Percentiles rank a stretch among this genome's conserved stretches.
phyloP scores from a whole-genome alignment of 2,329 filamentous ascomycete species.

The Aspergillus chevalieri region DNA sequence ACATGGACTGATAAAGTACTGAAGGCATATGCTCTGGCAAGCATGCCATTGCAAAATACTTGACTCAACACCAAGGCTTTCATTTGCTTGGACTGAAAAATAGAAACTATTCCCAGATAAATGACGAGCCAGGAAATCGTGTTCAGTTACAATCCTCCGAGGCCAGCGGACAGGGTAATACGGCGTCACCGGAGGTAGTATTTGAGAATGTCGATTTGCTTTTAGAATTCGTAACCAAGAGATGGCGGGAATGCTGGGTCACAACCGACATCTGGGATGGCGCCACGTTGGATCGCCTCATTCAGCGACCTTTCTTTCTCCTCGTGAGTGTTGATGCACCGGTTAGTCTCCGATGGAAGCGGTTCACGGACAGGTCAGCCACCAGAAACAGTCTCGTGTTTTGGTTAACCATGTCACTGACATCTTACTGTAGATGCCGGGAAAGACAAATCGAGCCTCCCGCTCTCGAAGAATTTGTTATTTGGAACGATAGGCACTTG shows the following conservation, averaged over 20 bases:
- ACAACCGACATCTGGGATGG: constrained; percentile 76
- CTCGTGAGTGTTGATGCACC: constrained; percentile 89
- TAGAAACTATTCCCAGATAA: constrained; percentile 17
- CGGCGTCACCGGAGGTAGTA: constrained; percentile 16
- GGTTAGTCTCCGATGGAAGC: constrained; percentile 72
- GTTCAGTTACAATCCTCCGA: constrained; percentile 22
- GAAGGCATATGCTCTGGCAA: constrained; percentile 90
- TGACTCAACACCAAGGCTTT: constrained; percentile 79
- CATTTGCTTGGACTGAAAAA: constrained; percentile 58
- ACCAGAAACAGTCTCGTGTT: constrained; percentile 26
- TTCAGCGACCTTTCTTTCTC: constrained; percentile 83
- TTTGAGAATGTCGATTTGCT: constrained; percentile 63
- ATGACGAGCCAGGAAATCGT: constrained; percentile 22
- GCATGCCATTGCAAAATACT: constrained; percentile 78
- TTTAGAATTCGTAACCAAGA: constrained; percentile 75
- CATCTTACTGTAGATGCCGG: constrained; percentile 38
- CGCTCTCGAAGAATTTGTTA: constrained; percentile 53
- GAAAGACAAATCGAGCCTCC: constrained; percentile 45
- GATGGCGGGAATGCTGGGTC: constrained; percentile 80
- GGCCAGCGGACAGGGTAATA: constrained; percentile 10
- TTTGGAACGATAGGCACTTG: constrained; percentile 66
- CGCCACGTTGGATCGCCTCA: constrained; percentile 64
- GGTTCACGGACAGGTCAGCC: constrained; percentile 57
- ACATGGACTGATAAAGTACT: constrained; percentile 10
- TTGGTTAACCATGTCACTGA: constrained; percentile 5